Base-by-base conservation (phyloP, 1,284 basidiomycete genomes). In the Ceratobasidium theobromae region DNA sequence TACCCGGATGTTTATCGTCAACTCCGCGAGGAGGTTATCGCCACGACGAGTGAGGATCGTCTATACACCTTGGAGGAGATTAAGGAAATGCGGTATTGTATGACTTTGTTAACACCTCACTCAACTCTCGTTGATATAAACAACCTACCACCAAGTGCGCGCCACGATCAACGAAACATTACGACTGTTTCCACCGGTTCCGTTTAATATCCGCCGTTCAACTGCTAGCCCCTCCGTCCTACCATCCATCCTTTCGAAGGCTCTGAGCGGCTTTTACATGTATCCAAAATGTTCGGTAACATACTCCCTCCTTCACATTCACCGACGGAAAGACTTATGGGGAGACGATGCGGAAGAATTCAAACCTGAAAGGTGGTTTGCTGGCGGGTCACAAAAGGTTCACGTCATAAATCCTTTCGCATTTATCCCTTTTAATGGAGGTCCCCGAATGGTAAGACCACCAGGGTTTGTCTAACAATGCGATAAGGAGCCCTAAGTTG, bases 181-280 rank as follows among this genome's bases (percentile, higher is more conserved):
- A 11, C 68, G 73, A 16, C 54, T 74, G 21, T 74, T 73, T 58
- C 74, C 74, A 1, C 74, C 74, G 12, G 71, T 72, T n/a, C 71
- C 71, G n/a, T 69, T 71, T 54, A 70, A 72, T 66, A 66, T 70
- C 16, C 71, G 70, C 16, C 49, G 70, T 30, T 65, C 67, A 18
- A 68, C 52, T 68, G 53, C 51, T 32, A 51, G 25, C 4, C n/a
- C 69, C 52, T 72, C 69, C 51, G 68, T 60, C 52, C 71, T 62
- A 41, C 69, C 69, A 49, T 70, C 66, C 23, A 64, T 65, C 25
- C 54, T 71, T 25, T 71, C 70, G 9, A 55, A 52, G 6, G 23
- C 54, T 11, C 45, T 30, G 1, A 70, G 71, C 5, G 69, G 70
- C 1, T 62, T 70, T 4, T 68, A 40, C 33, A 65, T 73, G 35